A percentile compares a stretch with the other conserved stretches of the same genome.
Evolutionary conservation across 345 rosid genomes (phyloP).

Genomic region (Lepidium aucheri): DNA sequence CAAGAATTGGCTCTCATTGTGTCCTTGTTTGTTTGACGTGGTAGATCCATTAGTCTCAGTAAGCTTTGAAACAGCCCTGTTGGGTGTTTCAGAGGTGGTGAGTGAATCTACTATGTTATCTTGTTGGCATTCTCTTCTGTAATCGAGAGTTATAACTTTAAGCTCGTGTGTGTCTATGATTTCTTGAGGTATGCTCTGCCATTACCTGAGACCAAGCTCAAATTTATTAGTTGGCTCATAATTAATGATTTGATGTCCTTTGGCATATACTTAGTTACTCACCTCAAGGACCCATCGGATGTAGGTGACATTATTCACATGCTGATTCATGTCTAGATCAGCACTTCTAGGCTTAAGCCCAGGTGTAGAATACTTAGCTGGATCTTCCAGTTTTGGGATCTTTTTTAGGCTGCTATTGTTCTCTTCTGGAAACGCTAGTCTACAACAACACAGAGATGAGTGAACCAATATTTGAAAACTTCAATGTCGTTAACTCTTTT

Average conservation of each 20-base stretch:
- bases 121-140: constrained; percentile 86
- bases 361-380: constrained; percentile 53
- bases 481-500: not conserved
- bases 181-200: constrained; percentile 93
- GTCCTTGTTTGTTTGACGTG: constrained; percentile 5
- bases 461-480: not conserved
- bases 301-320: constrained; percentile 83
- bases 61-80: constrained; percentile 27
- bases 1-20: constrained; percentile 40
- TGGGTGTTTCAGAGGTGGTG: constrained; percentile 42
- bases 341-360: constrained; percentile 90
- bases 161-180: constrained; percentile 77
- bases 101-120: constrained; percentile 80
- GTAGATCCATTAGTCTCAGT: constrained; percentile 56
- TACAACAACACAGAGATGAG: constrained; percentile 5
- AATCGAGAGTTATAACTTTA: constrained; percentile 72
- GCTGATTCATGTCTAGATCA: constrained; percentile 98
- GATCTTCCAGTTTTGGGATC: constrained; percentile 72
- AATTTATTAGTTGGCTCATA: not conserved
- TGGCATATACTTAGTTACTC: not conserved
- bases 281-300: constrained; percentile 97
- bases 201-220: constrained; percentile 6
- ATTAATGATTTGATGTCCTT: not conserved
- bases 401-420: constrained; percentile 65
- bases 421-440: constrained; percentile 81